Base-by-base conservation (phyloP, 2,329 filamentous ascomycete genomes). In the Coniella vitis region DNA sequence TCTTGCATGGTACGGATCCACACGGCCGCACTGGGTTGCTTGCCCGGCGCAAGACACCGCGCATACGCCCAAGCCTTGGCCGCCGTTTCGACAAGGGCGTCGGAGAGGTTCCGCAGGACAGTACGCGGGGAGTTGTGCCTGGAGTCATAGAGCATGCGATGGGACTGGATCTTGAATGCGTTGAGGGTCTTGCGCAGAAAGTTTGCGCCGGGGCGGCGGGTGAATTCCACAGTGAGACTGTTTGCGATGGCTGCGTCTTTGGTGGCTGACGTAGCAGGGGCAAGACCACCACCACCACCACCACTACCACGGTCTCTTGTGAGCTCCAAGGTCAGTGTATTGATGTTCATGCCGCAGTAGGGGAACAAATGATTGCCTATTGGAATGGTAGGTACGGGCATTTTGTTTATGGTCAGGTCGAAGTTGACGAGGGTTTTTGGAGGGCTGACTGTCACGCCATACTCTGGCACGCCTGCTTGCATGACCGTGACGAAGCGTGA, bases 381-480 rank as follows among this genome's bases (percentile, higher is more conserved):
- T 1, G 64, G 58, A 35, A 79, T 59, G 35, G 74, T 72, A 3
- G 72, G 69, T 35, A 87, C 74, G 25, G 69, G 63, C 7, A 63
- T 60, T 0, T 75, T 80, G 25, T 75, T 66, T 36, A 90, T 68
- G 0, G 61, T 61, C 41, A 85, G 70, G 17, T 86, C 78, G 62
- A 97, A 97, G 63, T 95, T 98, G 47, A 84, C 79, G 48, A 95
- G 71, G 34, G 84, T 93, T 69, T 98, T 98, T 41, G 75, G 70
- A 0, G 78, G 71, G 61, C 86, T 91, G 47, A 96, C 83, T 4
- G 72, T 65, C 3, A 96, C 84, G 4, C 93, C 93, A 60, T 94
- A 97, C 31, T 83, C 77, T 0, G 84, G 79, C 32, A 93, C 65
- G 2, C 90, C 91, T 1, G 68, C 65, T 58, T 95, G 84, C 90